phyloP scores from a whole-genome alignment of 768 basidiomycete genomes.

The Rhizopogon vesiculosus region DNA sequence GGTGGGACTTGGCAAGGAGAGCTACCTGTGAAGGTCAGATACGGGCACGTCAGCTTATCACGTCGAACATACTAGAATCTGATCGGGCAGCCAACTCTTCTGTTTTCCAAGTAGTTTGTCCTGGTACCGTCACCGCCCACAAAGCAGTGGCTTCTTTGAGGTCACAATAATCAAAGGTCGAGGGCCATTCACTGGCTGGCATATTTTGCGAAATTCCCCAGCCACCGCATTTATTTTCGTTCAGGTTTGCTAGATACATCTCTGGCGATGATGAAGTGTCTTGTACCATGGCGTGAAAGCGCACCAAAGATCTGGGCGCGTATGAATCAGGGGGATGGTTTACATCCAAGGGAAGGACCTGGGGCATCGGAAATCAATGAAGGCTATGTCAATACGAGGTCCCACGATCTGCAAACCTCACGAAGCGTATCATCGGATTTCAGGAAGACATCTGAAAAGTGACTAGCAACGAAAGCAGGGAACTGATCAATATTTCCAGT shows the following conservation, averaged over 20 bases:
- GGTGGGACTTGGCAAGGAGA: conserved; percentile 22
- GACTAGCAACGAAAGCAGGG: conserved; percentile 35
- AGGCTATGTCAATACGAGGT: neutral
- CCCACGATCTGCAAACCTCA: conserved; percentile 25
- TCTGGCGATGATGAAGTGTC: conserved; percentile 73
- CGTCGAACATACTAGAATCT: conserved; percentile 13
- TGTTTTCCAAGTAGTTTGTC: conserved; percentile 55
- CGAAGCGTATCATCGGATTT: conserved; percentile 33
- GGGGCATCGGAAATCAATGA: neutral
- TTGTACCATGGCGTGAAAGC: conserved; percentile 77
- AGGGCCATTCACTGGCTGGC: conserved; percentile 5
- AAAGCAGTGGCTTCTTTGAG: conserved; percentile 60
- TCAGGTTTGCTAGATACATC: conserved; percentile 56
- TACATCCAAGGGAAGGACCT: conserved; percentile 59
- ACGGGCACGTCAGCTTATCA: too few species aligned
- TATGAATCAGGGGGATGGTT: conserved; percentile 44
- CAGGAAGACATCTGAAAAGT: conserved; percentile 45
- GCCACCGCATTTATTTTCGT: conserved; percentile 52
- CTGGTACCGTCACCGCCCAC: conserved; percentile 77
- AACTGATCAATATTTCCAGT: conserved; percentile 26
- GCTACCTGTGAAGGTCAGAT: conserved; percentile 10
- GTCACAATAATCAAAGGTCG: conserved; percentile 37
- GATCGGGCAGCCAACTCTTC: conserved; percentile 21
- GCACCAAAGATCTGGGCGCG: conserved; percentile 53
- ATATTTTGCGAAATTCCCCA: conserved; percentile 57